A percentile compares a stretch with the other conserved stretches of the same genome.
These are phyloP conservation scores for Forsythia suspensa DNA, from an alignment of 257 asterid species.

Conservation along the genomic window DNA sequence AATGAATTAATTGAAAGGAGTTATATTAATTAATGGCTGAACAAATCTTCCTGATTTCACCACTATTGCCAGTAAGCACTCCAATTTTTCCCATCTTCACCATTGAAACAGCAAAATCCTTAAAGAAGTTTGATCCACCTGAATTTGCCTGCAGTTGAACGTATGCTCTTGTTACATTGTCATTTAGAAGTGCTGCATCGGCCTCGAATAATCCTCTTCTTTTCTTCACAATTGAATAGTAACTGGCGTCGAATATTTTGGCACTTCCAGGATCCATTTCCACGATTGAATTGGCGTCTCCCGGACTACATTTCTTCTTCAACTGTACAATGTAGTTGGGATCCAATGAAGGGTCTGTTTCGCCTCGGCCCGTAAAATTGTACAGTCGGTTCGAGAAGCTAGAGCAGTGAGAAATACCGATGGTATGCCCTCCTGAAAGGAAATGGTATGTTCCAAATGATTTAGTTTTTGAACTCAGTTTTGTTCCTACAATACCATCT, in stretches of 20 bases:
- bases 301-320: conserved; percentile 30
- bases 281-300: conserved; percentile 29
- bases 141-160: conserved; percentile 27
- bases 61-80: conserved; percentile 38
- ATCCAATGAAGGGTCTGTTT: conserved; percentile 54
- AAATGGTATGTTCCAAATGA: not conserved
- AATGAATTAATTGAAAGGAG: not conserved
- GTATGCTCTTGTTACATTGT: conserved; percentile 30
- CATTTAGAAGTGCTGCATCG: conserved; percentile 44
- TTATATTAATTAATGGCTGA: conserved; percentile 21
- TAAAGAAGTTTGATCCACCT: conserved; percentile 18
- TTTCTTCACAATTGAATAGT: conserved; percentile 21
- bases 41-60: conserved; percentile 49
- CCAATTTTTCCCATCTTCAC: conserved; percentile 45
- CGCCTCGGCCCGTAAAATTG: conserved; percentile 56
- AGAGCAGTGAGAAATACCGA: conserved; percentile 50
- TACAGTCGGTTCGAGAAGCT: conserved; percentile 43
- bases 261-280: conserved; percentile 60
- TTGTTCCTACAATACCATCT: no score
- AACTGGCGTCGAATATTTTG: conserved; percentile 33
- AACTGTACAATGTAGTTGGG: conserved; percentile 30
- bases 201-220: conserved; percentile 47
- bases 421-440: conserved; percentile 53
- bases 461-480: not conserved
- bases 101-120: conserved; percentile 47